phyloP scores from a whole-genome alignment of 169 alveolate species.

The Fabrea salina region DNA sequence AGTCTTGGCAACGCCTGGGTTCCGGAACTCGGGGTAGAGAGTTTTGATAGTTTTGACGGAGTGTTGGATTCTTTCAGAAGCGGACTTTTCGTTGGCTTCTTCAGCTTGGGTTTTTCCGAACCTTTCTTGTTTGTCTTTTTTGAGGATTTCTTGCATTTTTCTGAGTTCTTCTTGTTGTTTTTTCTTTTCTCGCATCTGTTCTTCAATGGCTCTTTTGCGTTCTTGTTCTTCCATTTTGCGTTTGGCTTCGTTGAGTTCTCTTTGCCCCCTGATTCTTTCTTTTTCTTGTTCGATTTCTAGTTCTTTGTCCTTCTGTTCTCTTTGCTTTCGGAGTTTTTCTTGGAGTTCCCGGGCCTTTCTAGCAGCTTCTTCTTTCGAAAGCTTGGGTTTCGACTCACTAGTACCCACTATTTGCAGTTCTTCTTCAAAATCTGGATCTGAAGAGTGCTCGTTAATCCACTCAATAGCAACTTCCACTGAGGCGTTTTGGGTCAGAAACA shows the following conservation, averaged over 20 bases:
- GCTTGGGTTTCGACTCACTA: slow-evolving; percentile 14
- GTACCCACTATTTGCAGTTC: slow-evolving; percentile 39
- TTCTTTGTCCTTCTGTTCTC: slow-evolving; percentile 49
- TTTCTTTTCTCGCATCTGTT: slow-evolving; percentile 42
- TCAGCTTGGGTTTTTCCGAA: slow-evolving; percentile 45
- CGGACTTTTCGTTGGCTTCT: slow-evolving; percentile 26
- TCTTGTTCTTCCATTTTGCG: slow-evolving; percentile 53
- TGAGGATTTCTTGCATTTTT: slow-evolving; percentile 31
- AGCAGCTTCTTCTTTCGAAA: slow-evolving; percentile 50
- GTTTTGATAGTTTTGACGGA: slow-evolving; percentile 51
- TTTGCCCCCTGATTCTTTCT: slow-evolving; percentile 40
- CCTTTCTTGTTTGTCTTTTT: slow-evolving; percentile 39
- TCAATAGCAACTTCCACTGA: slow-evolving; percentile 51
- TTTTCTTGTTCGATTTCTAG: slow-evolving; percentile 45
- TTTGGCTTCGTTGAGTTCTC: slow-evolving; percentile 49
- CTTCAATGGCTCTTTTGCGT: slow-evolving; percentile 39
- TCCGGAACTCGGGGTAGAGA: slow-evolving; percentile 56
- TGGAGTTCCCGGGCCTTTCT: slow-evolving; percentile 47
- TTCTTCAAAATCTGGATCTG: slow-evolving; percentile 59
- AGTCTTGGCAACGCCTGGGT: slow-evolving; percentile 68
- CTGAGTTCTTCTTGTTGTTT: slow-evolving; percentile 33
- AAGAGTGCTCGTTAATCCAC: slow-evolving; percentile 48
- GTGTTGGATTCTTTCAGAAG: slow-evolving; percentile 43
- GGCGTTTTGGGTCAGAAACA: slow-evolving; percentile 32
- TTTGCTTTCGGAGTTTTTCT: slow-evolving; percentile 33